phyloP scores from a whole-genome alignment of 1,139 yeast genomes.

The Arxiozyma bovina region DNA sequence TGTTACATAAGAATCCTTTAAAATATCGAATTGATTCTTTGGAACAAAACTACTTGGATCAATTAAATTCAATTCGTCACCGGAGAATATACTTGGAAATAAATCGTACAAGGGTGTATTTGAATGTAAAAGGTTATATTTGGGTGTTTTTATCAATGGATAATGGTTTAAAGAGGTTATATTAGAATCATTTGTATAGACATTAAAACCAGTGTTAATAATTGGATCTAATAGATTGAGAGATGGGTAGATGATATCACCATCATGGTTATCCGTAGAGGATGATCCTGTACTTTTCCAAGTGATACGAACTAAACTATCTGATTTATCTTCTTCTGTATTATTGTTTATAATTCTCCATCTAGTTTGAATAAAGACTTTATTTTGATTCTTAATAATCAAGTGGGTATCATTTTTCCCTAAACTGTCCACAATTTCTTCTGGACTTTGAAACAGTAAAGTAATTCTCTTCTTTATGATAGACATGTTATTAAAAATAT shows the following conservation, averaged over 20 bases:
- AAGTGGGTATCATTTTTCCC: conserved; percentile 14
- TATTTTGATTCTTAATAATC: conserved; percentile 7
- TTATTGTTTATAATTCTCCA: not conserved
- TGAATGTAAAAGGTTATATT: conserved; percentile 10
- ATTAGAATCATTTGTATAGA: conserved; percentile 9
- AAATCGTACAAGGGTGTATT: conserved; percentile 9
- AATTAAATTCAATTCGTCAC: conserved; percentile 3
- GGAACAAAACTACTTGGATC: conserved; percentile 10
- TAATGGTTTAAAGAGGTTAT: not conserved
- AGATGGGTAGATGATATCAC: not conserved
- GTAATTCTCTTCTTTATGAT: conserved; percentile 8
- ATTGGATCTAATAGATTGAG: conserved; percentile 7
- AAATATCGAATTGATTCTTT: conserved; percentile 19
- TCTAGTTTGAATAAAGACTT: conserved; percentile 4
- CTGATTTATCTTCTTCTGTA: not conserved
- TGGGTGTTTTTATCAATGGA: conserved; percentile 6
- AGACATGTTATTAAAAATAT: not conserved
- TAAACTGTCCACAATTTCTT: conserved; percentile 10
- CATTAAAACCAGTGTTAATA: conserved; percentile 17
- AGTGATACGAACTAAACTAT: conserved; percentile 13
- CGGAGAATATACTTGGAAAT: conserved; percentile 6
- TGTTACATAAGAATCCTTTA: conserved; percentile 6
- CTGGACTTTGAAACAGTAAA: conserved; percentile 14
- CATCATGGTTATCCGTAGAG: not conserved
- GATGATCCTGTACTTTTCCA: conserved; percentile 11